Conservation (phyloP, 1,284 basidiomycete species). For the Vanrija sp. region DNA sequence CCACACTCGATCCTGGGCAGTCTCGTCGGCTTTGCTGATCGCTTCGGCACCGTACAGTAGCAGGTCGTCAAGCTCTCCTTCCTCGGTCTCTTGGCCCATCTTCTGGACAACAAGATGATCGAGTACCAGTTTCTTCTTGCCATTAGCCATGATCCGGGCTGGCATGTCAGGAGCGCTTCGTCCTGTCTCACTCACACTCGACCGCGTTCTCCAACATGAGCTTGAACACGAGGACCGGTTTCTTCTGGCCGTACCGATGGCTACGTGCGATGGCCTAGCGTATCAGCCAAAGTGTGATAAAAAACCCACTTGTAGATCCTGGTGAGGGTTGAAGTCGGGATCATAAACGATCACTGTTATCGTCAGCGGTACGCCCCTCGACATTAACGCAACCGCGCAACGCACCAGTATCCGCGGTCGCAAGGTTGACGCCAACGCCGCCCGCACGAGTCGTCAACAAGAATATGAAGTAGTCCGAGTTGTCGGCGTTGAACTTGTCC, state of each 20-base stretch:
- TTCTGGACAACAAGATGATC: conserved; percentile 89
- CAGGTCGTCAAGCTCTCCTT: conserved; percentile 70
- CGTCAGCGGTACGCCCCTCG: conserved; percentile 6
- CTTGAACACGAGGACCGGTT: conserved; percentile 75
- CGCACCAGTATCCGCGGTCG: conserved; percentile 51
- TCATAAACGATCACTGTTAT: conserved; percentile 79
- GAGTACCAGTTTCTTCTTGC: conserved; percentile 83
- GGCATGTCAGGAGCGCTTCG: not conserved
- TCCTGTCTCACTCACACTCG: conserved; percentile 59
- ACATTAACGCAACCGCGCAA: too few species aligned
- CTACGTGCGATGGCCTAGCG: conserved; percentile 82
- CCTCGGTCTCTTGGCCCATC: conserved; percentile 74
- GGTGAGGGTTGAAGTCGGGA: conserved; percentile 92
- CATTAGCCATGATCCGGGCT: conserved; percentile 82
- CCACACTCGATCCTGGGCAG: conserved; percentile 62
- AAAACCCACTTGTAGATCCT: conserved; percentile 43
- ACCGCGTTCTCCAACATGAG: conserved; percentile 84
- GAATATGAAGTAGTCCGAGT: conserved; percentile 84
- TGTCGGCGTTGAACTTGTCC: conserved; percentile 85
- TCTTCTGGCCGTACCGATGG: conserved; percentile 56
- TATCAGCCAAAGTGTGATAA: not conserved
- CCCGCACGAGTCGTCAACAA: conserved; percentile 91
- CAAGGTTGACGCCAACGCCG: conserved; percentile 89
- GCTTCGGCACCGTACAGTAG: conserved; percentile 76
- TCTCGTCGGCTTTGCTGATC: conserved; percentile 58